These are phyloP conservation scores for Pseudohyphozyma bogoriensis DNA, from an alignment of 768 basidiomycete genomes.

Conservation along the genomic window DNA sequence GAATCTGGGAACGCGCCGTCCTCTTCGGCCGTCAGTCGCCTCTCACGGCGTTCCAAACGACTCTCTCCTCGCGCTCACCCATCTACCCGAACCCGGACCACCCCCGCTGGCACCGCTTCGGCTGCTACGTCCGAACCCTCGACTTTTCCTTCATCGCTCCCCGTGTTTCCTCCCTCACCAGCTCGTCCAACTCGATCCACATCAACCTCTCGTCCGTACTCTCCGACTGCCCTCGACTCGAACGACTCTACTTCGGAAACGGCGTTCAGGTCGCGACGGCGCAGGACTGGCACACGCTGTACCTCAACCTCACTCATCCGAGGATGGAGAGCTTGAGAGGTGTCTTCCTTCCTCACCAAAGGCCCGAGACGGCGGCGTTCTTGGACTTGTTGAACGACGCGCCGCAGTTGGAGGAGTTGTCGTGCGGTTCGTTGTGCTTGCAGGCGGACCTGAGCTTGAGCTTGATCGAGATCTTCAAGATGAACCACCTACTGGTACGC, in stretches of 20 bases:
- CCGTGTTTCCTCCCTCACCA: not conserved
- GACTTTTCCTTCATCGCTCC: not conserved
- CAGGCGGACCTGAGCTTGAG: not conserved
- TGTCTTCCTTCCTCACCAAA: not conserved
- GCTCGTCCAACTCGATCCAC: not conserved
- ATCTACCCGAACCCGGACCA: not conserved
- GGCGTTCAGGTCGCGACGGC: not conserved
- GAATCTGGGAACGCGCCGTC: not conserved
- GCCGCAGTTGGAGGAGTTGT: not conserved
- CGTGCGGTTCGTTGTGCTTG: not conserved
- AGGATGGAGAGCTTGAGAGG: not conserved
- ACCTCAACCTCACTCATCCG: not conserved
- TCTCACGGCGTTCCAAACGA: not conserved
- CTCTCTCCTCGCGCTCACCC: not conserved
- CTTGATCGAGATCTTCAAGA: not conserved
- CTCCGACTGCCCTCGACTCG: not conserved
- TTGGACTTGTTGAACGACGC: not conserved
- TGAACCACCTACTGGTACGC: not conserved
- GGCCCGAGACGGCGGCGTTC: not conserved
- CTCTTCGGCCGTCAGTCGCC: not conserved
- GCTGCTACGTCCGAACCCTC: constrained; percentile 1
- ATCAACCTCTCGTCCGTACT: not conserved
- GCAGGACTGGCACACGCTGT: not conserved
- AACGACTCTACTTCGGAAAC: not conserved
- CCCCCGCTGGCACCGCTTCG: not conserved